Evolutionary conservation across 805 yeast genomes (phyloP), one percentile per base, ranked within the genome.

Genomic region (Clavispora vitiphila): DNA sequence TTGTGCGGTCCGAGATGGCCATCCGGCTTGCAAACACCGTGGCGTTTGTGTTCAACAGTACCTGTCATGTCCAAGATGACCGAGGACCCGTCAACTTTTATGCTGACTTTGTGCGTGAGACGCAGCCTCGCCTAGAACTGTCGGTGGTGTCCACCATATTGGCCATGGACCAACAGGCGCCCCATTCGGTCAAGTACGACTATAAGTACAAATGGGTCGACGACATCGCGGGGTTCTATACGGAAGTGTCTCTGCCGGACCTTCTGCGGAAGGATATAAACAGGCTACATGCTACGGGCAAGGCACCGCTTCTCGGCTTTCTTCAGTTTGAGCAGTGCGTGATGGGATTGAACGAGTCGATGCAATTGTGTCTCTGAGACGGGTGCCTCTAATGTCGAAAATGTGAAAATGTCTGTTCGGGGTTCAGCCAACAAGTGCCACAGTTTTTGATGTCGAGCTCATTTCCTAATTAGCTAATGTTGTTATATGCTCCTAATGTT

Each of bases 31-130:
- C 47, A 31, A 50, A 48, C 26, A 50, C 56, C 8, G 43, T 41
- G 34, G 53, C 51, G 21, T 50, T 51, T 37, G 40, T 51, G 9
- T 50, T 48, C 46, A 51, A 51, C 34, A 48, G 49, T 11, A 39
- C 53, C 14, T 46, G 50, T 27, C 40, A 40, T 8, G 38, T 32
- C 16, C 35, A 22, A 11, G 48, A 29, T 11, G 15, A 8, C 16
- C 14, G 12, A 6, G 21, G 12, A 2, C 23, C 27, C 15, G 49
- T 44, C 9, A 20, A 34, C 14, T 46, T 40, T 26, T 44, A 44
- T 19, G 44, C 44, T 7, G 52, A 46, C 19, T 35, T 43, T 35
- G 38, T 41, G 23, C 35, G 27, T 14, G 44, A 43, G n/a, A 12
- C 39, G 18, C 19, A 27, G 19, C 39, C 36, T 11, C 36, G 51